Evolutionary conservation across 108 stramenopile species (phyloP).

Genomic region (Cylindrotheca fusiformis): DNA sequence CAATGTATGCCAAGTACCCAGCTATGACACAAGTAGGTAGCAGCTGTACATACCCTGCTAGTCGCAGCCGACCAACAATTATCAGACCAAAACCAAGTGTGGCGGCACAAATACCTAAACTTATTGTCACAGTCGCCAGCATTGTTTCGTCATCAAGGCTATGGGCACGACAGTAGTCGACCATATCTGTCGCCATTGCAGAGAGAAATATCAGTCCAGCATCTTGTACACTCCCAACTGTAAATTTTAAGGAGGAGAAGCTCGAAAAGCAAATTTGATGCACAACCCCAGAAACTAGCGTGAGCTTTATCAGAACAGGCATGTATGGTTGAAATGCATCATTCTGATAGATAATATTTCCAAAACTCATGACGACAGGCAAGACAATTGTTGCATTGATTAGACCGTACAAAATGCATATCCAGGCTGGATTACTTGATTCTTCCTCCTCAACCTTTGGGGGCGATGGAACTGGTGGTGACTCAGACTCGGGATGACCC

Average conservation of each 20-base stretch:
- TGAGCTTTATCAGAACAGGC: conserved; percentile 79
- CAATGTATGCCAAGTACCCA: conserved; percentile 98
- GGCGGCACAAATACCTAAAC: conserved; percentile 80
- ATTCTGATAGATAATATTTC: conserved; percentile 86
- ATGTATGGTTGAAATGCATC: conserved; percentile 74
- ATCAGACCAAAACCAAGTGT: conserved; percentile 81
- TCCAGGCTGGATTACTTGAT: conserved; percentile 20
- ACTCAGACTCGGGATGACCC: background rate
- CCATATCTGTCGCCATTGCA: conserved; percentile 82
- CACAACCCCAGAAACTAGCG: conserved; percentile 77
- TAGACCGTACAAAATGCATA: conserved; percentile 61
- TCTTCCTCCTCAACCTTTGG: background rate
- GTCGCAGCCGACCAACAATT: conserved; percentile 68
- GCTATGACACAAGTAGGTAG: conserved; percentile 94
- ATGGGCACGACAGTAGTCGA: conserved; percentile 35
- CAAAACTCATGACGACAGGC: conserved; percentile 86
- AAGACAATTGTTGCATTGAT: conserved; percentile 83
- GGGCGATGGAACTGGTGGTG: background rate
- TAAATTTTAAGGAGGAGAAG: conserved; percentile 84
- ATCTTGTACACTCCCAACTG: conserved; percentile 96
- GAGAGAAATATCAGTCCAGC: conserved; percentile 96
- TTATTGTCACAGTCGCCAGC: conserved; percentile 76
- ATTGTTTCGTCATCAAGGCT: conserved; percentile 50
- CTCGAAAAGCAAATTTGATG: conserved; percentile 92
- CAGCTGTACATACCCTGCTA: conserved; percentile 91